Evolutionary conservation across 2,329 filamentous ascomycete genomes (phyloP).

Genomic region (Xylaria hypoxylon): DNA sequence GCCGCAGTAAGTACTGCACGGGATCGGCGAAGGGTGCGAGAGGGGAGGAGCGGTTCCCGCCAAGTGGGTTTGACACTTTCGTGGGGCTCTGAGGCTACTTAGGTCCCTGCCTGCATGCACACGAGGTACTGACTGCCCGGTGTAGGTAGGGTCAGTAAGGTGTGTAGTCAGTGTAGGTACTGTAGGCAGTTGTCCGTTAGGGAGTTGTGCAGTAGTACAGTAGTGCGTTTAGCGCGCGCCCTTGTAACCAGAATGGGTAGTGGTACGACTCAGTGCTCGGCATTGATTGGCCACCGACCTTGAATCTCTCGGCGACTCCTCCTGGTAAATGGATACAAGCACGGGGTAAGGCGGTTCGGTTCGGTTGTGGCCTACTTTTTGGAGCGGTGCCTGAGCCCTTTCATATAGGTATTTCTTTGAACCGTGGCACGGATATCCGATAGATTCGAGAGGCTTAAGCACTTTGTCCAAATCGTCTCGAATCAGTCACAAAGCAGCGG

Average conservation of each 20-base stretch:
- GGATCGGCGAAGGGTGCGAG: conserved; percentile 36
- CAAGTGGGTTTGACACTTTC: conserved; percentile 33
- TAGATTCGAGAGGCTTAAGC: background rate
- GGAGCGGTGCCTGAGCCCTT: background rate
- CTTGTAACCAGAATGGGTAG: conserved; percentile 30
- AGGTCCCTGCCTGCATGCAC: background rate
- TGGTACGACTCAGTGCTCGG: background rate
- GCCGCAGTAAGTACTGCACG: conserved; percentile 37
- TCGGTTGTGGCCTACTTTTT: conserved; percentile 7
- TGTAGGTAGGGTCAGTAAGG: background rate
- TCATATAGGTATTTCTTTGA: background rate
- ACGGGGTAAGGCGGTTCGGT: conserved; percentile 12
- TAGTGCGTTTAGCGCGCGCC: conserved; percentile 42
- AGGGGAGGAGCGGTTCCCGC: conserved; percentile 26
- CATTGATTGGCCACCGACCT: conserved; percentile 42
- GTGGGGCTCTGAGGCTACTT: conserved; percentile 27
- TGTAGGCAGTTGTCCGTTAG: no score
- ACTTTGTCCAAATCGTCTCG: background rate
- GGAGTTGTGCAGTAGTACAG: background rate
- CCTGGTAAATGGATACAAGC: conserved; percentile 1
- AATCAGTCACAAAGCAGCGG: background rate
- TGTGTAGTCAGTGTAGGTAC: no score
- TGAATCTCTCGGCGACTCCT: conserved; percentile 19
- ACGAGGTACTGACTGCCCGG: background rate
- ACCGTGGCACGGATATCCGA: background rate